phyloP scores from a whole-genome alignment of 768 basidiomycete species.

The Xerocomellus amylosporus region DNA sequence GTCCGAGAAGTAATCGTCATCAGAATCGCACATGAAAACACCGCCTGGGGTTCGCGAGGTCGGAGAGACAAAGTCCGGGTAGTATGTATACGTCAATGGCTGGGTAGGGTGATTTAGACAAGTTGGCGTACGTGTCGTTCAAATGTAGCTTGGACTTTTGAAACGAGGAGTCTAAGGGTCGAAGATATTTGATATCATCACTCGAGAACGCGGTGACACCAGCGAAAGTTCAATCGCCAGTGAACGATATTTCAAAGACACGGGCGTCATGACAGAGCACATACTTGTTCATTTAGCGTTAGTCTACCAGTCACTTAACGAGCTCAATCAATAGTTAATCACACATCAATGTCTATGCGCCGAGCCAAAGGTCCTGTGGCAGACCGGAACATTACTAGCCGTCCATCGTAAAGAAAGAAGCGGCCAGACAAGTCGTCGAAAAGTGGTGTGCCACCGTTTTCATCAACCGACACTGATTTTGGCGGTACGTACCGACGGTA shows the following conservation, averaged over 20 bases:
- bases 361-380: background rate
- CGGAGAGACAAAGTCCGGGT: background rate
- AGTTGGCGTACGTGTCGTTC: background rate
- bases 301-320: background rate
- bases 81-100: background rate
- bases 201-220: background rate
- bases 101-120: background rate
- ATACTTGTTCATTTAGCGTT: background rate
- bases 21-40: conserved; percentile 55
- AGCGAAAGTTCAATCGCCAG: background rate
- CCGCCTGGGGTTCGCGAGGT: background rate
- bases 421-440: background rate
- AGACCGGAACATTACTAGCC: background rate
- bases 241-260: background rate
- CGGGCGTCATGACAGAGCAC: background rate
- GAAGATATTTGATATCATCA: background rate
- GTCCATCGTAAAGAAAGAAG: too few species aligned
- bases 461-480: background rate
- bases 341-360: background rate
- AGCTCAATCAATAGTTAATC: background rate
- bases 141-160: background rate
- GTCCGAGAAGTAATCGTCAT: conserved; percentile 66
- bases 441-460: background rate
- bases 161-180: background rate
- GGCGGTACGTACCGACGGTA: too few species aligned